Conservation (phyloP, 352 stramenopile genomes). For the Blastocystis hominis region DNA sequence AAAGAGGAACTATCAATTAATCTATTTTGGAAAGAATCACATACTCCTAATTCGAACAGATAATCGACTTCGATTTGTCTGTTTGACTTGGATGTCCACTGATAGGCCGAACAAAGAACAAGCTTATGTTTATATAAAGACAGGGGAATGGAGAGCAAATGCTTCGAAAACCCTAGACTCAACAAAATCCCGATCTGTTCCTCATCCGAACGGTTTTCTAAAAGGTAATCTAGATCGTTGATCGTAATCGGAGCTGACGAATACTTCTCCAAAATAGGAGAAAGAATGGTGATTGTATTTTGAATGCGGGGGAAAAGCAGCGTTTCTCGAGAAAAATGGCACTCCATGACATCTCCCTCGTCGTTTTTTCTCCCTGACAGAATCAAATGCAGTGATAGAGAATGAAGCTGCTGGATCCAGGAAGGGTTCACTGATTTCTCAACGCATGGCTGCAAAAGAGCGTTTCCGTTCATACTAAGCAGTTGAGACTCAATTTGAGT, state of each 20-base stretch:
- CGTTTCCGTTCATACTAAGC: background rate
- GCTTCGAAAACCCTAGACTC: background rate
- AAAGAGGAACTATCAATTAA: background rate
- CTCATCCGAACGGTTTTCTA: background rate
- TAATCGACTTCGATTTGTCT: background rate
- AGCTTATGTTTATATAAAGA: background rate
- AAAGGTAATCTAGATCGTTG: background rate
- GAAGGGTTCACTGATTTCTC: background rate
- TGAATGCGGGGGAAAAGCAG: background rate
- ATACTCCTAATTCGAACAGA: background rate
- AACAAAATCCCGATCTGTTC: background rate
- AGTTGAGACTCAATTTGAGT: background rate
- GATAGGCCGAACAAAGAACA: background rate
- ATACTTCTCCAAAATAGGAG: background rate
- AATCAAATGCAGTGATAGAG: background rate
- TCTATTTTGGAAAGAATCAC: background rate
- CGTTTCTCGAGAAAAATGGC: background rate
- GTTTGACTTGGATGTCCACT: background rate
- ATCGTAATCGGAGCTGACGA: background rate
- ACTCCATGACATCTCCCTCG: background rate
- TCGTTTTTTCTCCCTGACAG: constrained; percentile 35
- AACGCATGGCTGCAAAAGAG: background rate
- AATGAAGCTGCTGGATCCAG: background rate
- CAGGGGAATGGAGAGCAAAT: background rate
- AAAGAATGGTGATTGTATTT: background rate